Evolutionary conservation across 2,329 filamentous ascomycete species (phyloP), one percentile per base, ranked within the genome.

Genomic region (Cryphonectria nitschkei): DNA sequence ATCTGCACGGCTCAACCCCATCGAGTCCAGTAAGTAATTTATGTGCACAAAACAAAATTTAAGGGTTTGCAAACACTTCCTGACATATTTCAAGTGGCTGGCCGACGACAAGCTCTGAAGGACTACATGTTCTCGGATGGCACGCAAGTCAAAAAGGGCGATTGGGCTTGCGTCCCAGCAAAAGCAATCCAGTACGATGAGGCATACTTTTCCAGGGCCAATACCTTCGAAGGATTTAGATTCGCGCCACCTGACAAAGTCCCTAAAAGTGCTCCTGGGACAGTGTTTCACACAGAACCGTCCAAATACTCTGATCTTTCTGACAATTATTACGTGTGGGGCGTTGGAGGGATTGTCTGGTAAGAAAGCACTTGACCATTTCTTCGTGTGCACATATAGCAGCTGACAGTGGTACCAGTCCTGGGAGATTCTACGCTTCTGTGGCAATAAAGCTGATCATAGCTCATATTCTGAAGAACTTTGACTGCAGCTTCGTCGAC

Each of bases 1-100:
- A 32, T 78, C 76, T 0, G 73, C 75, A 0, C 70, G 76, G 0
- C 61, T 76, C 0, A 76, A 68, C 1, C 75, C 76, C 3, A 41
- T 68, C 5, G 67, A 68, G 13, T 32, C 54, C 8, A 41, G 66
- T 68, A 5, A 61, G 66, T n/a, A 26, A 1, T 46, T 1, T 50
- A 14, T n/a, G 26, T 19, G 29, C 54, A 13, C 3, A 29, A 14
- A 6, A 19, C 2, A 58, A 3, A 29, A 14, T 8, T 26, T 9
- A 32, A 8, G 6, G 5, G 26, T n/a, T 52, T n/a, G 7, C 19
- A 7, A 52, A n/a, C 6, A 1, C 19, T 9, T 52, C 26, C 8
- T n/a, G 3, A n/a, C 3, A 26, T n/a, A 2, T n/a, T 22, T 52
- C n/a, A 11, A 60, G 56, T 26, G 26, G 13, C n/a, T 26, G 29